phyloP scores from a whole-genome alignment of 345 rosid species.

The Psidium guajava region DNA sequence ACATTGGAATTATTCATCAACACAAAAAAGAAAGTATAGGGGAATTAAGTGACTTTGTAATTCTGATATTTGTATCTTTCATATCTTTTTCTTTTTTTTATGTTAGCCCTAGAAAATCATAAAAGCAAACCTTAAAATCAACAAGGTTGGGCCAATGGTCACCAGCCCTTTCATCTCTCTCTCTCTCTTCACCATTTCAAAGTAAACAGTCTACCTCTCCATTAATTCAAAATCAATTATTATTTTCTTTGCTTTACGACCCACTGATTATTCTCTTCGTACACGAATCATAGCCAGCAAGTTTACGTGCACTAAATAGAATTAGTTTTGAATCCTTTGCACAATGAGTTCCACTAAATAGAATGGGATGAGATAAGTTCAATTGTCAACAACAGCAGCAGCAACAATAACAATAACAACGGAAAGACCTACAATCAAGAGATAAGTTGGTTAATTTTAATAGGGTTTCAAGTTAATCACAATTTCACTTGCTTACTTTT shows the following conservation, averaged over 20 bases:
- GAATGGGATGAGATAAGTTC: background rate
- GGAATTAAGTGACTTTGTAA: background rate
- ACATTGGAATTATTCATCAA: background rate
- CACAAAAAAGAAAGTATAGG: background rate
- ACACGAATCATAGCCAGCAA: background rate
- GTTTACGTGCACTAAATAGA: background rate
- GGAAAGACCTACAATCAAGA: background rate
- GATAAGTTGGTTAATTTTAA: background rate
- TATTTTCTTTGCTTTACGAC: background rate
- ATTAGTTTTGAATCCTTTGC: background rate
- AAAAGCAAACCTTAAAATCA: background rate
- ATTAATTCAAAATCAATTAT: background rate
- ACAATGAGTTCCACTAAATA: background rate
- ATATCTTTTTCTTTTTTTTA: background rate
- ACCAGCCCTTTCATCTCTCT: background rate
- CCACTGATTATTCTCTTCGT: background rate
- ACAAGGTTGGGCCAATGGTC: background rate
- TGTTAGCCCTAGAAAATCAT: background rate
- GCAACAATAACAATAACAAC: background rate
- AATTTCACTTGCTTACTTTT: background rate
- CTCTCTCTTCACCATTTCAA: background rate
- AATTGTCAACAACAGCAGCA: background rate
- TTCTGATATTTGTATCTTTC: background rate
- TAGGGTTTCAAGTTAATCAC: background rate
- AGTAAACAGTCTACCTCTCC: background rate